Conservation (phyloP, 2,329 filamentous ascomycete species). For the Xylaria sp. region DNA sequence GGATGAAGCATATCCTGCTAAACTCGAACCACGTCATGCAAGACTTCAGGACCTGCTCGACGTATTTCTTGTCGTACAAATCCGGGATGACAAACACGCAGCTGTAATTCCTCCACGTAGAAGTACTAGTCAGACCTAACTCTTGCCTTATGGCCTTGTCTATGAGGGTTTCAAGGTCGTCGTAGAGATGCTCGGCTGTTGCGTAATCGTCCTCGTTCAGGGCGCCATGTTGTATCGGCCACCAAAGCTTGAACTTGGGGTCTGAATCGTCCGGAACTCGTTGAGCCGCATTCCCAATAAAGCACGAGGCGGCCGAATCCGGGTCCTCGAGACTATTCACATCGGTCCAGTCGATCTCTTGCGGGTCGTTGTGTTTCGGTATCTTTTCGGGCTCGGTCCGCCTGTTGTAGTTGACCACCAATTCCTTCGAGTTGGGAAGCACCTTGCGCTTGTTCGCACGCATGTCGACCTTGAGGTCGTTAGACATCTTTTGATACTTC, state of each 20-base stretch:
- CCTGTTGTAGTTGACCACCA: slow-evolving; percentile 94
- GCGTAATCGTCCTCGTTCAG: slow-evolving; percentile 91
- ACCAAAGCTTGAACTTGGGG: slow-evolving; percentile 91
- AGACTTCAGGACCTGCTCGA: slow-evolving; percentile 84
- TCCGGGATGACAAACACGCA: slow-evolving; percentile 98
- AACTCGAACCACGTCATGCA: slow-evolving; percentile 92
- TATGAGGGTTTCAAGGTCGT: slow-evolving; percentile 88
- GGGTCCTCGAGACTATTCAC: slow-evolving; percentile 74
- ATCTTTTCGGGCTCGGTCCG: slow-evolving; percentile 86
- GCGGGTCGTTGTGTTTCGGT: slow-evolving; percentile 91
- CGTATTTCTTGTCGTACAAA: slow-evolving; percentile 93
- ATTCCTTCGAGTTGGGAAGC: slow-evolving; percentile 95
- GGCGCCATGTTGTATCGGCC: slow-evolving; percentile 88
- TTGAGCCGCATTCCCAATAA: slow-evolving; percentile 83
- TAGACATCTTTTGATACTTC: slow-evolving; percentile 83
- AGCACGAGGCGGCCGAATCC: slow-evolving; percentile 69
- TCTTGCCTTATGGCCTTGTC: slow-evolving; percentile 89
- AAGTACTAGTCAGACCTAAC: slow-evolving; percentile 79
- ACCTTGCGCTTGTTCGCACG: slow-evolving; percentile 93
- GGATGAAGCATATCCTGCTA: slow-evolving; percentile 88
- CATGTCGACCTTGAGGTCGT: slow-evolving; percentile 90
- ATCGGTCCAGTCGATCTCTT: slow-evolving; percentile 96
- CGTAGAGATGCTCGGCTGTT: slow-evolving; percentile 80
- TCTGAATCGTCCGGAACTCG: slow-evolving; percentile 89
- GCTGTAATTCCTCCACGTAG: slow-evolving; percentile 89